A percentile compares a stretch with the other conserved stretches of the same genome.
These are phyloP conservation scores for Debaryomycetaceae sp. DNA, from an alignment of 1,139 yeast species.

Conservation along the genomic window DNA sequence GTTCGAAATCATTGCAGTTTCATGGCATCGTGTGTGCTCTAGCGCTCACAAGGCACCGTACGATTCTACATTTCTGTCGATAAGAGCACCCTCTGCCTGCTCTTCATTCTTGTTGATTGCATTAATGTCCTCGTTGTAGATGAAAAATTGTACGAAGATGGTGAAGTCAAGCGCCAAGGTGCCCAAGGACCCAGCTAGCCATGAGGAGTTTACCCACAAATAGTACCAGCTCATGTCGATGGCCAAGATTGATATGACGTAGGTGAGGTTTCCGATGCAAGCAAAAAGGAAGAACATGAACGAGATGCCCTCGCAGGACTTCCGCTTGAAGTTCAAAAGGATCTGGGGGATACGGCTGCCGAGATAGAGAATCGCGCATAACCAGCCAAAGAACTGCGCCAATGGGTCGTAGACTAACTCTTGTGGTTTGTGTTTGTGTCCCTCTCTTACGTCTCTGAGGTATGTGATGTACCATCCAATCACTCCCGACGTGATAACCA, in stretches of 20 bases:
- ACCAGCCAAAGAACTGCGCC: constrained; percentile 90
- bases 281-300: constrained; percentile 72
- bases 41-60: constrained; percentile 1
- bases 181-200: constrained; percentile 92
- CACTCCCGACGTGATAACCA: constrained; percentile 74
- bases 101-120: constrained; percentile 2
- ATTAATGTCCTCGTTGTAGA: constrained; percentile 49
- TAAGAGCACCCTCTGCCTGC: constrained; percentile 6
- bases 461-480: constrained; percentile 82
- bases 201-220: constrained; percentile 76
- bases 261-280: constrained; percentile 80
- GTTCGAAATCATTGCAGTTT: no score
- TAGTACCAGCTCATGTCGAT: constrained; percentile 71
- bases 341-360: constrained; percentile 93
- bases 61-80: constrained; percentile 1
- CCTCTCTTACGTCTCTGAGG: constrained; percentile 23
- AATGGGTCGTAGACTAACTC: constrained; percentile 60
- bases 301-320: constrained; percentile 76
- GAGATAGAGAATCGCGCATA: constrained; percentile 79
- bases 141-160: constrained; percentile 83
- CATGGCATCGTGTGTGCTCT: no score
- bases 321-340: constrained; percentile 72
- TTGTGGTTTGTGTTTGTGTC: constrained; percentile 26
- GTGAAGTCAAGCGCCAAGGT: constrained; percentile 80
- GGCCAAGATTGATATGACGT: constrained; percentile 77